Base-by-base conservation (phyloP, 129 eudicot genomes). In the Mikania micrantha region DNA sequence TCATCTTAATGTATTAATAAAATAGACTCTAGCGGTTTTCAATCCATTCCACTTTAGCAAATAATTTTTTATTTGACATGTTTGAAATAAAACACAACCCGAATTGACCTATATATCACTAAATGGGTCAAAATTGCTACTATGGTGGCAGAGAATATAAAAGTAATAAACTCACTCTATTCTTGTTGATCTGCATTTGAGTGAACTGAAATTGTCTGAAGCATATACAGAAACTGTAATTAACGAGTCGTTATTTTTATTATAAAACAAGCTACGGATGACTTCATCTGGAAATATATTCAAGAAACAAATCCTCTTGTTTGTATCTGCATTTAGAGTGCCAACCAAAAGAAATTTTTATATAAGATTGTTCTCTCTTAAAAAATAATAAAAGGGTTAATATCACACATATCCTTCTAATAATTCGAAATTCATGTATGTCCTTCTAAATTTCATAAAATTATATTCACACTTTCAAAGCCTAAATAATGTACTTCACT, bases 181-280 rank as follows among this genome's bases (percentile, higher is more conserved):
- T 69, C 85, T 81, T 70, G 96, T 88, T 64, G 96, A 82, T 83
- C 96, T 83, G 89, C 96, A 88, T 79, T 85, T 88, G 63, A 88
- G 80, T 24, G 96, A 88, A 49, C 93, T 88, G 75, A 78, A 88
- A 49, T 81, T 85, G 74, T 85, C 93, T 57, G 96, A 88, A 49
- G 93, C 93, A 64, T 88, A 88, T 34, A 88, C 93, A 12, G 96
- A 88, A 63, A 88, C 96, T 4, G 96, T 88, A 76, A 88, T 88
- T 31, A 88, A 77, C 2, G 96, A 88, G 42, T 88, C 93, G 29
- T 85, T 88, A 52, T 85, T 88, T 76, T 88, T 88, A 69, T 88
- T 88, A 72, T 88, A 88, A 78, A 88, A 88, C 79, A 88, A 83
- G 85, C 93, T 88, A 47, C 96, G 78, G 57, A 88, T 83, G 10